Base-by-base conservation (phyloP, 495 filamentous ascomycete species). In the Alectoria sarmentosa region DNA sequence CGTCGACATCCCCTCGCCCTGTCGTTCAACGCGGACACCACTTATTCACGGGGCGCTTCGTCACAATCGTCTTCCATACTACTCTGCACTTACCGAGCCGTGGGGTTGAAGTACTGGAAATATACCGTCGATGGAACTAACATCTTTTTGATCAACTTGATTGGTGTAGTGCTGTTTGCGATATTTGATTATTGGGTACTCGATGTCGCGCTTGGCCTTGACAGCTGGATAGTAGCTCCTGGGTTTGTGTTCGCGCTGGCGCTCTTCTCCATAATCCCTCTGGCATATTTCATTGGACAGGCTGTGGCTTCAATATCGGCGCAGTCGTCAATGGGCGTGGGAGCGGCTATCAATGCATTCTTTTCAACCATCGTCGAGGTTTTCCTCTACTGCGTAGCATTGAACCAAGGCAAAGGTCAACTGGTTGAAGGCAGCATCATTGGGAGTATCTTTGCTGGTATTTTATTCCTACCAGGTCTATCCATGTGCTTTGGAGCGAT, bases 261-360 rank as follows among this genome's bases (percentile, higher is more conserved):
- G 28, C 79, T 99, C 17, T 82, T 92, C 66, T 97, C 93, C 52
- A 92, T 98, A 73, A 96, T 98, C 56, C 94, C 94, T 28, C 76
- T 99, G n/a, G 94, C 94, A 37, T 98, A 99, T 76, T 99, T 98
- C 78, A 99, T 99, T 74, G 94, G 94, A 13, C 94, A 99, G 75
- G 94, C 94, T 60, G 94, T 99, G 49, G 94, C 94, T n/a, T 98
- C 94, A 41, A 98, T 99, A 69, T 98, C 94, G 21, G 94, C 94
- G 13, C 94, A 99, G 72, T 96, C 91, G 23, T 95, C 91, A n/a
- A 99, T 99, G 94, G 94, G 94, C n/a, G 81, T 99, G 38, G 94
- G 94, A 74, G 95, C 94, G 59, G 94, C 92, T 23, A 91, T 98
- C 77, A 99, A 99, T 67, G 94, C 94, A 41, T 96, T 98, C 76